phyloP scores from a whole-genome alignment of 2,329 filamentous ascomycete species.

The Aspergillus texensis region DNA sequence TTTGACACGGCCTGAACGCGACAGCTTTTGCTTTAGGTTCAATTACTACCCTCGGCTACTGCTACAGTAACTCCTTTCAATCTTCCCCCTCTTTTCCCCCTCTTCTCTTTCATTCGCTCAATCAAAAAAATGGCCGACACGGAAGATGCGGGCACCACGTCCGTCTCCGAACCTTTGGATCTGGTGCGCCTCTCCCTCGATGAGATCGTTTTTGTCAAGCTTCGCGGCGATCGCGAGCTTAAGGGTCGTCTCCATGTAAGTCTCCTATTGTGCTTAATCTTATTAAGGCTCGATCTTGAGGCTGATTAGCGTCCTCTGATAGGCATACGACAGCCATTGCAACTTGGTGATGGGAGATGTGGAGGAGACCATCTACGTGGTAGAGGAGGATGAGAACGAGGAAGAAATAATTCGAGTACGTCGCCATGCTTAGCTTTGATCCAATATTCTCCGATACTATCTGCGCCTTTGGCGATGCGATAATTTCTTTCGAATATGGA shows the following conservation, averaged over 20 bases:
- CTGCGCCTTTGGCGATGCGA: neutral
- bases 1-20: conserved; percentile 4
- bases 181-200: conserved; percentile 92
- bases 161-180: conserved; percentile 89
- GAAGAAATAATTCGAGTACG: conserved; percentile 72
- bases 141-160: conserved; percentile 68
- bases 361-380: conserved; percentile 92
- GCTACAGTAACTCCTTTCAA: neutral
- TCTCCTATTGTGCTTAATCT: conserved; percentile 15
- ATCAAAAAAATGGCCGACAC: conserved; percentile 72
- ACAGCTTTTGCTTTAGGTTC: neutral
- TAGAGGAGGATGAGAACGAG: conserved; percentile 82
- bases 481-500: neutral
- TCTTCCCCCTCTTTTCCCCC: neutral
- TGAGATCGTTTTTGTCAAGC: conserved; percentile 95
- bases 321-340: conserved; percentile 99
- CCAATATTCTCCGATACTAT: neutral
- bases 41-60: neutral
- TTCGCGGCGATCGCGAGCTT: conserved; percentile 91
- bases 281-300: neutral
- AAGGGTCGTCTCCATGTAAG: conserved; percentile 92
- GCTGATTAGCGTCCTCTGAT: conserved; percentile 1
- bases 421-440: neutral
- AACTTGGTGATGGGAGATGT: conserved; percentile 95
- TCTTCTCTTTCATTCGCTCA: conserved; percentile 7